phyloP scores from a whole-genome alignment of 2,329 filamentous ascomycete genomes.

The Cladophialophora bantiana region DNA sequence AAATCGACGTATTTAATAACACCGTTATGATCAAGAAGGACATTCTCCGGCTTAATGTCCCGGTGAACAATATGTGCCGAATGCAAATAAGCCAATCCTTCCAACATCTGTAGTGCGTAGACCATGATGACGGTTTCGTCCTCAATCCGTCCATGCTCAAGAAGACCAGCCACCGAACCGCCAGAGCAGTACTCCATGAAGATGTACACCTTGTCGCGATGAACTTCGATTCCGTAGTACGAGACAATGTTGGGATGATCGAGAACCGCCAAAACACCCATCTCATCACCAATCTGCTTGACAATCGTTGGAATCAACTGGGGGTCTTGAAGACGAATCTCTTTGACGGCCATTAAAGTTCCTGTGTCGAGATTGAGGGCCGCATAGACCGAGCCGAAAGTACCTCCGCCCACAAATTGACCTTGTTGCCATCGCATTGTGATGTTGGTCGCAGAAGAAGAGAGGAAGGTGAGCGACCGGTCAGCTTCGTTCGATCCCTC shows the following conservation, averaged over 20 bases:
- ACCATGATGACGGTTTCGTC: conserved; percentile 98
- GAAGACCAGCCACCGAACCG: conserved; percentile 83
- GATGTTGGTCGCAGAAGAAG: conserved; percentile 91
- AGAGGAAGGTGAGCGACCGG: conserved; percentile 89
- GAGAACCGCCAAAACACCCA: conserved; percentile 92
- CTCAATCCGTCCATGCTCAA: conserved; percentile 96
- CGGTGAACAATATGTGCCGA: conserved; percentile 91
- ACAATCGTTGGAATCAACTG: conserved; percentile 95
- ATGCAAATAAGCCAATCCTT: conserved; percentile 92
- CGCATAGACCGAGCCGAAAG: conserved; percentile 96
- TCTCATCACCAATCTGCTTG: conserved; percentile 92
- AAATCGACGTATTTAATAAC: conserved; percentile 99
- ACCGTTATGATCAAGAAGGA: conserved; percentile 94
- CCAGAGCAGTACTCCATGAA: conserved; percentile 99
- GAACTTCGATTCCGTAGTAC: conserved; percentile 97
- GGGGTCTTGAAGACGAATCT: conserved; percentile 95
- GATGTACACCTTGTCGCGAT: conserved; percentile 98
- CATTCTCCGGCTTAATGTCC: conserved; percentile 98
- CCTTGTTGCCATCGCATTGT: conserved; percentile 98
- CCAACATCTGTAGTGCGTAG: conserved; percentile 90
- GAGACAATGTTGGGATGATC: conserved; percentile 98
- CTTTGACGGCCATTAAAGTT: conserved; percentile 97
- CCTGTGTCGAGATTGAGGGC: conserved; percentile 97
- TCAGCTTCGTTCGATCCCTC: conserved; percentile 97
- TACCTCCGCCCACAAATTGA: conserved; percentile 96